Conservation (phyloP, 202 grass and related monocot species). For the Setaria italica region DNA sequence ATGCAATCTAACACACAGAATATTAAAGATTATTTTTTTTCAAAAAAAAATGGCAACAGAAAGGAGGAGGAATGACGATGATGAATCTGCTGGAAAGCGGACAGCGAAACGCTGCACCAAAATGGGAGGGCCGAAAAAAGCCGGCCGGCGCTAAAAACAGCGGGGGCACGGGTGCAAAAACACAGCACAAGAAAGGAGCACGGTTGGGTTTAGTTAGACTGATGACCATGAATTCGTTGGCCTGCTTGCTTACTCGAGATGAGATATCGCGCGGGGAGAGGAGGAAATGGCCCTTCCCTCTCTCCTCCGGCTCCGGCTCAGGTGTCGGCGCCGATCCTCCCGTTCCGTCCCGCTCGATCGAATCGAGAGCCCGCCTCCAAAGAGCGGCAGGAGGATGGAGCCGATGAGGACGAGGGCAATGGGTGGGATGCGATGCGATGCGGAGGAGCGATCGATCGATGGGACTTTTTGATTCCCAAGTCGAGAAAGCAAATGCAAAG, state of each 20-base stretch:
- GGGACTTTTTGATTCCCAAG: background rate
- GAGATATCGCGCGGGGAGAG: background rate
- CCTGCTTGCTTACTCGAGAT: background rate
- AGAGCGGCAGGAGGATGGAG: background rate
- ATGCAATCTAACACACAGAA: background rate
- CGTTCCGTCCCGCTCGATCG: background rate
- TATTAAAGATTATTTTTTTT: background rate
- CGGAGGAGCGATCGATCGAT: background rate
- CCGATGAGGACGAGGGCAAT: background rate
- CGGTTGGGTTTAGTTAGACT: background rate
- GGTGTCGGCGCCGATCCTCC: background rate
- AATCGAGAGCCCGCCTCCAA: background rate
- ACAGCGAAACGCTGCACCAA: background rate
- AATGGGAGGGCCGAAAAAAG: background rate
- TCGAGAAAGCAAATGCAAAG: background rate
- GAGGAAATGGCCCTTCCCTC: background rate
- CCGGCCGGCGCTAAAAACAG: conserved; percentile 15
- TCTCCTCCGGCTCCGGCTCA: background rate
- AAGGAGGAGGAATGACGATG: background rate
- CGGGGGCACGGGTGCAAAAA: background rate
- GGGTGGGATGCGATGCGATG: background rate
- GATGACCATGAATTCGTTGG: background rate
- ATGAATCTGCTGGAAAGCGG: conserved; percentile 1
- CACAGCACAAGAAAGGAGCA: background rate
- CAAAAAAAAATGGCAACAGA: background rate